These are phyloP conservation scores for Takakia lepidozioides DNA, from an alignment of 225 moss, liverwort and hornwort species.

Conservation along the genomic window DNA sequence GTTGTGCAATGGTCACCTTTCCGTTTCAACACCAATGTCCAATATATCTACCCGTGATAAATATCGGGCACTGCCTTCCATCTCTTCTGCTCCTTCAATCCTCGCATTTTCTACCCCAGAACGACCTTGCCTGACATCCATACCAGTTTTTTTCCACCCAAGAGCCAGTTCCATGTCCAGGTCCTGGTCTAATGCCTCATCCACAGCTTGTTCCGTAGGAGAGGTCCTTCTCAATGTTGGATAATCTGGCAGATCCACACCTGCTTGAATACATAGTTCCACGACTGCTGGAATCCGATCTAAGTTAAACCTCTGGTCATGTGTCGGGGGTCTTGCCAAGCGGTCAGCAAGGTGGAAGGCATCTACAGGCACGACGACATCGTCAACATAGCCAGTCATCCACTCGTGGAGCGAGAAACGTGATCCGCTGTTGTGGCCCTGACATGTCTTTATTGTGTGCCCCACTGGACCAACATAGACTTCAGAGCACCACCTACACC, in stretches of 20 bases:
- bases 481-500: constrained; percentile 69
- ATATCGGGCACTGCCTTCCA: not conserved
- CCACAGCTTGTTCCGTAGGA: constrained; percentile 30
- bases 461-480: constrained; percentile 50
- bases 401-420: constrained; percentile 60
- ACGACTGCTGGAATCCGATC: constrained; percentile 74
- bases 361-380: constrained; percentile 68
- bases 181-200: constrained; percentile 6
- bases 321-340: constrained; percentile 37
- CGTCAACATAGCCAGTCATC: constrained; percentile 60
- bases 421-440: constrained; percentile 33
- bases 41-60: too few species aligned
- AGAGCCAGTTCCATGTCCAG: too few species aligned
- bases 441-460: constrained; percentile 62
- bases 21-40: too few species aligned
- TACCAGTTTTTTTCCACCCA: not conserved
- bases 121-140: not conserved
- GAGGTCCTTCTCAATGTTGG: constrained; percentile 55
- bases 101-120: not conserved
- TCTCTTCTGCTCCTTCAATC: not conserved
- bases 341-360: constrained; percentile 82
- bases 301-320: constrained; percentile 70
- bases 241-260: constrained; percentile 64
- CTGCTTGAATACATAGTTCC: constrained; percentile 95
- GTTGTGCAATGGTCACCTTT: too few species aligned